Conservation (phyloP, 2,329 filamentous ascomycete genomes). For the Hypocrella siamensis region DNA sequence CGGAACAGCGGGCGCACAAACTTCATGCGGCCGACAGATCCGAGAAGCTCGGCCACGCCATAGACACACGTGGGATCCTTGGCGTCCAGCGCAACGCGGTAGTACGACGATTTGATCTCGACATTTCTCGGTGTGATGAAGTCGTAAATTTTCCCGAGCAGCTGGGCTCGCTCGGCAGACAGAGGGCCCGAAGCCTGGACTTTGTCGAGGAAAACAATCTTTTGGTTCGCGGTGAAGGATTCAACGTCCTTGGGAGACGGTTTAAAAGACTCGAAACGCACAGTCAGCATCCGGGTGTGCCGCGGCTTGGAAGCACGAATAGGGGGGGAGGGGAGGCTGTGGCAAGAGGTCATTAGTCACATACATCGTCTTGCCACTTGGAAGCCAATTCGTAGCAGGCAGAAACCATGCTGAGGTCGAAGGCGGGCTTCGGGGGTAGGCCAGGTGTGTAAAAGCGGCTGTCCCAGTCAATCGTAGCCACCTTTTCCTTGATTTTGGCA, state of each 20-base stretch:
- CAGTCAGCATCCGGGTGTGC: constrained; percentile 10
- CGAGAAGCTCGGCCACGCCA: constrained; percentile 59
- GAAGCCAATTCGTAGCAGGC: constrained; percentile 68
- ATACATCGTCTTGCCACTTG: constrained; percentile 56
- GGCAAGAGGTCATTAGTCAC: constrained; percentile 15
- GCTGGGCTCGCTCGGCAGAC: constrained; percentile 45
- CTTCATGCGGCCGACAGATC: constrained; percentile 86
- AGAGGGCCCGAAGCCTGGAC: constrained; percentile 52
- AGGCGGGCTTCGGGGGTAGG: constrained; percentile 75
- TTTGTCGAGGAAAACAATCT: constrained; percentile 76
- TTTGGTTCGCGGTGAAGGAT: constrained; percentile 70
- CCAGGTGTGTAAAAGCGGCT: constrained; percentile 79
- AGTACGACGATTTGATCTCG: constrained; percentile 70
- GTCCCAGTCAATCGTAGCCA: constrained; percentile 75
- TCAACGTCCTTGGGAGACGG: constrained; percentile 55
- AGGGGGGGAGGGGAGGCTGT: background rate
- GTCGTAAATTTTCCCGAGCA: constrained; percentile 61
- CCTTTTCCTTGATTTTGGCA: constrained; percentile 43
- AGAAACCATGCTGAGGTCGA: constrained; percentile 78
- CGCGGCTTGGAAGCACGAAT: background rate
- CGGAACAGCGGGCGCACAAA: constrained; percentile 80
- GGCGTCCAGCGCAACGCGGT: constrained; percentile 62
- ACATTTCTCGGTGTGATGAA: constrained; percentile 66
- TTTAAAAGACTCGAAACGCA: constrained; percentile 32
- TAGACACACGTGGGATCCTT: constrained; percentile 53